Evolutionary conservation across 495 filamentous ascomycete genomes (phyloP), one percentile per base, ranked within the genome.

Genomic region (Hyphodiscus hymeniophilus): DNA sequence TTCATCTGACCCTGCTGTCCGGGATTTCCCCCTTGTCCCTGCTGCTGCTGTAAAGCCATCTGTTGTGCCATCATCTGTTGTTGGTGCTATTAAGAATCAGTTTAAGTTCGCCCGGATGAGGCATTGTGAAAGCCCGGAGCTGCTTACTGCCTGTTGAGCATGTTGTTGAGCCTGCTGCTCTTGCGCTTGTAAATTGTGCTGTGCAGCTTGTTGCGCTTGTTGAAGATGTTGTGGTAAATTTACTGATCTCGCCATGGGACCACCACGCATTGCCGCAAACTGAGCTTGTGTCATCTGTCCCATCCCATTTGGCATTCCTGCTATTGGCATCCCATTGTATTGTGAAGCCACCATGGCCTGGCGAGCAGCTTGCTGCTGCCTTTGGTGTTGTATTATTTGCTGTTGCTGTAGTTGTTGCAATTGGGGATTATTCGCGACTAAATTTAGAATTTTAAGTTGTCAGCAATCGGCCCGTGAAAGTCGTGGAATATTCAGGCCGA

Each of bases 291-390:
- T 80, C 44, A 84, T 64, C 21, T 66, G 66, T 15, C 75, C 77
- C 21, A 80, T 75, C 13, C 75, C 78, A 58, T 84, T 79, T 17
- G 75, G 76, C 55, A 82, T 64, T 23, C 66, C 70, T n/a, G n/a
- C n/a, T n/a, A 72, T 66, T 1, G 70, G 66, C 45, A 76, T 65
- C 28, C 70, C 73, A 53, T 66, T 72, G 33, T 71, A 68, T 15
- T 74, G 72, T 20, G 71, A 70, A 10, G 47, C 43, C 38, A 52
- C 48, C 52, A 52, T 68, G 63, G 41, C 61, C 61, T 58, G 58
- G 54, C 63, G 16, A 76, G 76, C 48, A 73, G 74, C 58, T 47
- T 67, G 55, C 65, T 70, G 62, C 60, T 63, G 50, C 41, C 69
- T 61, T 38, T 67, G 66, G 24, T 75, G 66, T 38, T 63, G 64